Percentiles rank a stretch among this genome's conserved stretches.
phyloP scores from a whole-genome alignment of 2,329 filamentous ascomycete genomes.

The Zymoseptoria pseudotritici region DNA sequence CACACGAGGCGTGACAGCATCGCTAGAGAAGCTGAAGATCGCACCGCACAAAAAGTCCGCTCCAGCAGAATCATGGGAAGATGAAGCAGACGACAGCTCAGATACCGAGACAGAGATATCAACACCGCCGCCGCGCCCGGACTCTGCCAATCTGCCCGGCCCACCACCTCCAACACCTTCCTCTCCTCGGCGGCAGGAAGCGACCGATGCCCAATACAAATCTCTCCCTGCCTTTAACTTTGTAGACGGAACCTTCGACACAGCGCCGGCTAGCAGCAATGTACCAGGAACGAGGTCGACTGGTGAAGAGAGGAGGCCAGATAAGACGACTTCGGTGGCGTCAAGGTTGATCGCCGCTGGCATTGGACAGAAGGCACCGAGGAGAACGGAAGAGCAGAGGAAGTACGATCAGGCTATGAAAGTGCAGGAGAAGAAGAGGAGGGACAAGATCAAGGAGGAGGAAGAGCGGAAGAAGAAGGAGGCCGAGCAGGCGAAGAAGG shows the following conservation, averaged over 20 bases:
- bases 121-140: constrained; percentile 22
- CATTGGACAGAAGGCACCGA: constrained; percentile 71
- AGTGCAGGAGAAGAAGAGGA: constrained; percentile 73
- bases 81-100: constrained; percentile 49
- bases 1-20: constrained; percentile 15
- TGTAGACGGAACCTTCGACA: constrained; percentile 10
- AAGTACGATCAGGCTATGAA: constrained; percentile 76
- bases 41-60: constrained; percentile 28
- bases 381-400: constrained; percentile 77
- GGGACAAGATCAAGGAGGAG: constrained; percentile 63
- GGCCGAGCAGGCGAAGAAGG: constrained; percentile 65
- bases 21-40: constrained; percentile 29
- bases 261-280: not conserved
- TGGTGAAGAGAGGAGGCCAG: constrained; percentile 47
- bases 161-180: constrained; percentile 63
- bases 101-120: constrained; percentile 24
- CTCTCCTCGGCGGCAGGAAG: constrained; percentile 39
- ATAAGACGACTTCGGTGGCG: constrained; percentile 91
- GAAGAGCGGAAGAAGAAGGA: constrained; percentile 57
- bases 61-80: constrained; percentile 66
- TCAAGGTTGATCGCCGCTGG: constrained; percentile 83
- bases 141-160: constrained; percentile 30
- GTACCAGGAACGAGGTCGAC: not conserved
- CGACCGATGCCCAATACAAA: constrained; percentile 12
- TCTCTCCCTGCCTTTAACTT: constrained; percentile 21